Conservation (phyloP, 192 early-diverging fungal genomes). For the Rhizophagus sp. region DNA sequence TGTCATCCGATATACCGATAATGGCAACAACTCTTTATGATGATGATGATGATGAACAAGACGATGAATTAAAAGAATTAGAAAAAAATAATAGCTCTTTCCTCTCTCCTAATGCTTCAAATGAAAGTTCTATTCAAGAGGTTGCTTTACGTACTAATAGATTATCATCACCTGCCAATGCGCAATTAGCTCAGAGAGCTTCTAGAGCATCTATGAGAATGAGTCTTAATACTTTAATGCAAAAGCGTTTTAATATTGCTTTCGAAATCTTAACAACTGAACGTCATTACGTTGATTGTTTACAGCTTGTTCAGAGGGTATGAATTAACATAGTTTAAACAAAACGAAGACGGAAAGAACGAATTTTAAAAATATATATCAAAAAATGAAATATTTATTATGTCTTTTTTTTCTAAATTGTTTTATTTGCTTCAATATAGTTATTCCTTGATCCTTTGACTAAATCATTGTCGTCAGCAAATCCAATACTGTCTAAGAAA, state of each 20-base stretch:
- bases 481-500: constrained; percentile 61
- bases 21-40: too few species aligned
- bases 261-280: constrained; percentile 84
- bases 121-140: neutral
- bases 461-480: constrained; percentile 52
- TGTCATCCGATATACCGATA: neutral
- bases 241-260: constrained; percentile 65
- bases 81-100: neutral
- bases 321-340: neutral
- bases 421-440: constrained; percentile 31
- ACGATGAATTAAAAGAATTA: constrained; percentile 6
- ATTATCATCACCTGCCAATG: neutral
- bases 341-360: neutral
- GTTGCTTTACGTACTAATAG: neutral
- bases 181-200: neutral
- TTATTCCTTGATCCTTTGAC: constrained; percentile 33
- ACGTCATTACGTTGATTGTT: constrained; percentile 79
- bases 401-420: constrained; percentile 33
- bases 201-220: constrained; percentile 7
- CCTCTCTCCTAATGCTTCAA: neutral
- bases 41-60: constrained; percentile 12
- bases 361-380: too few species aligned
- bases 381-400: neutral
- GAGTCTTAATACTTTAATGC: constrained; percentile 33
- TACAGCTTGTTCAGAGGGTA: constrained; percentile 63